phyloP scores from a whole-genome alignment of 2,329 filamentous ascomycete species.

The Fusarium nematophilum region DNA sequence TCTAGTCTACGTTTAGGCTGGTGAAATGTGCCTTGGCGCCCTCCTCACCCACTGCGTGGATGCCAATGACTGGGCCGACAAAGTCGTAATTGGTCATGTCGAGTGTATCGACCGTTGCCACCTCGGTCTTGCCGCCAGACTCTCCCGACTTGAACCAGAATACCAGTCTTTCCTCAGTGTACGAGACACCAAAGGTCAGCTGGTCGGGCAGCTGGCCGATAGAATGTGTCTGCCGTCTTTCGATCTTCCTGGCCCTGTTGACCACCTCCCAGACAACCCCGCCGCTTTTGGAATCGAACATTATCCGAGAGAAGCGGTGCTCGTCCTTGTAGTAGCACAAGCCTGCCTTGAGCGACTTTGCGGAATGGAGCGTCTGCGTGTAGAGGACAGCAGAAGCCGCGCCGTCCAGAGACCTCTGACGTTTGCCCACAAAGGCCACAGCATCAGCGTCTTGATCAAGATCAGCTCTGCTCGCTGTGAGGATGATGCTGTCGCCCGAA shows the following conservation, averaged over 20 bases:
- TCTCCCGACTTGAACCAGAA: background rate
- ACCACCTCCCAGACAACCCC: background rate
- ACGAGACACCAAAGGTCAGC: background rate
- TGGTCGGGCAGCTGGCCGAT: background rate
- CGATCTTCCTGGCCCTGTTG: background rate
- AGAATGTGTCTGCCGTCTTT: background rate
- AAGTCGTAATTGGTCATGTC: background rate
- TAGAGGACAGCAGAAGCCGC: background rate
- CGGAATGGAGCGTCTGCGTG: too few relatives aligned
- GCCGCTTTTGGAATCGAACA: background rate
- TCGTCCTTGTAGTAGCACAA: conserved; percentile 6
- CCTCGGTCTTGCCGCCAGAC: background rate
- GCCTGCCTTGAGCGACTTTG: background rate
- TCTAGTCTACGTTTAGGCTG: too few relatives aligned
- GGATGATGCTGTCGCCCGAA: background rate
- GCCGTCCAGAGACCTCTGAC: background rate
- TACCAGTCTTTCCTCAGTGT: background rate
- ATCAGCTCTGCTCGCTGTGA: background rate
- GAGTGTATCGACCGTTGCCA: background rate
- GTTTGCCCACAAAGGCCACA: background rate
- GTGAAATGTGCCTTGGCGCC: background rate
- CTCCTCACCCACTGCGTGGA: background rate
- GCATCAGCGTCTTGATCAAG: background rate
- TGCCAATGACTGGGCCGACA: background rate
- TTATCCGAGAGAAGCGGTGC: background rate